Evolutionary conservation across 257 asterid species (phyloP), one percentile per base, ranked within the genome.

Genomic region (Penstemon eatonii): DNA sequence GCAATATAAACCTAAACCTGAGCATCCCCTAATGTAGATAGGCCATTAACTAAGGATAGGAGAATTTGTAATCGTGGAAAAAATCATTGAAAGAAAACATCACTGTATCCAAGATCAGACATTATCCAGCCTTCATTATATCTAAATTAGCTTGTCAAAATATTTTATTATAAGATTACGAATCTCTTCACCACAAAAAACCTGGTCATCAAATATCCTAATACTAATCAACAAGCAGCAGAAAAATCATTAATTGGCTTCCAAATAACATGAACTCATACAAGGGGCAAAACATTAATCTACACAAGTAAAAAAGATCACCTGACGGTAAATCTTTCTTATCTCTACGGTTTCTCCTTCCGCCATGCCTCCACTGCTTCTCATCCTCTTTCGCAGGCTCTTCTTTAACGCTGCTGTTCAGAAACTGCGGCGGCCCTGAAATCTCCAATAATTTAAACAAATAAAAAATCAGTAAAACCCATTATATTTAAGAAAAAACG

Each of bases 341-440:
- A 47, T 88, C 89, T 74, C 80, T 83, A 54, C 84, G 87, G 67
- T 77, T 69, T 73, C 76, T 83, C 68, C 86, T 80, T 67, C 89
- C 78, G 19, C 92, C 86, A 18, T 73, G 93, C 78, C 88, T 86
- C 84, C 84, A 80, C 60, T 54, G 83, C 67, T 67, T 90, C 69
- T 15, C 85, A 38, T 74, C 81, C 62, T 78, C 92, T 74, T 78
- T 84, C 75, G 55, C 76, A 59, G 66, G 65, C 40, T 86, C 92
- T 72, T 82, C 96, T 62, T 86, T 72, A 63, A 84, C 86, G 53
- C 75, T 68, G 47, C 82, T 80, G 80, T 93, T 90, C 82, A 93
- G 81, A 68, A 93, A 93, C 83, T 89, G 83, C 72, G 99, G 99
- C 37, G 99, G 99, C 62, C 89, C 96, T 43, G 86, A 76, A 84